phyloP scores from a whole-genome alignment of 257 asterid species.

The Primulina eburnea region DNA sequence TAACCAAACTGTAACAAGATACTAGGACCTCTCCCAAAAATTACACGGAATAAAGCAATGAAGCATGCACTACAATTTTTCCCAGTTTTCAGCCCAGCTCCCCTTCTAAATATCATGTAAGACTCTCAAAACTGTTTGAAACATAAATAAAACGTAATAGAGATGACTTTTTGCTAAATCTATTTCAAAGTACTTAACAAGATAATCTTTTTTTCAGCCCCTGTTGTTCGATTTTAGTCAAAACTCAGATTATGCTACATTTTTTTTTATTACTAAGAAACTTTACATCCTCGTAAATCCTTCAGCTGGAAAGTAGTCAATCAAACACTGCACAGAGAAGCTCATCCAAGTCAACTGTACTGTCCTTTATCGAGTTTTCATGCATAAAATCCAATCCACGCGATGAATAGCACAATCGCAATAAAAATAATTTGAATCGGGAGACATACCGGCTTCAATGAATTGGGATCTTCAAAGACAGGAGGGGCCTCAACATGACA shows the following conservation, averaged over 20 bases:
- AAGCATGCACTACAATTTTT: not conserved
- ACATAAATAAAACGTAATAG: not conserved
- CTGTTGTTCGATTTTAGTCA: not conserved
- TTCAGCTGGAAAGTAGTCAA: not conserved
- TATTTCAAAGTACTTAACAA: slow-evolving; percentile 3
- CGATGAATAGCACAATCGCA: not conserved
- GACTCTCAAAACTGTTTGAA: not conserved
- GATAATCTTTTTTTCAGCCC: not conserved
- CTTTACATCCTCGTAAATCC: slow-evolving; percentile 1
- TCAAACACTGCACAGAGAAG: not conserved
- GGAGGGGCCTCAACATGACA: slow-evolving; percentile 81
- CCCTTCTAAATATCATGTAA: slow-evolving; percentile 9
- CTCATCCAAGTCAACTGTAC: not conserved
- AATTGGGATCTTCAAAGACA: slow-evolving; percentile 82
- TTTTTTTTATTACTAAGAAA: not conserved
- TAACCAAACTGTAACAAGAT: slow-evolving; percentile 12
- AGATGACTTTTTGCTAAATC: slow-evolving; percentile 1
- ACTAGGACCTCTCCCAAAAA: not conserved
- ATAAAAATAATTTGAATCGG: slow-evolving; percentile 6
- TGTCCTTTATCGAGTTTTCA: not conserved
- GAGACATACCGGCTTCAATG: slow-evolving; percentile 55
- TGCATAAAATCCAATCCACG: not conserved
- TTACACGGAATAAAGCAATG: not conserved
- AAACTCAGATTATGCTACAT: slow-evolving; percentile 7
- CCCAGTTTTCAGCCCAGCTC: slow-evolving; percentile 1